These are phyloP conservation scores for Xerophyta viscosa DNA, from an alignment of 106 monocot species.

Conservation along the genomic window DNA sequence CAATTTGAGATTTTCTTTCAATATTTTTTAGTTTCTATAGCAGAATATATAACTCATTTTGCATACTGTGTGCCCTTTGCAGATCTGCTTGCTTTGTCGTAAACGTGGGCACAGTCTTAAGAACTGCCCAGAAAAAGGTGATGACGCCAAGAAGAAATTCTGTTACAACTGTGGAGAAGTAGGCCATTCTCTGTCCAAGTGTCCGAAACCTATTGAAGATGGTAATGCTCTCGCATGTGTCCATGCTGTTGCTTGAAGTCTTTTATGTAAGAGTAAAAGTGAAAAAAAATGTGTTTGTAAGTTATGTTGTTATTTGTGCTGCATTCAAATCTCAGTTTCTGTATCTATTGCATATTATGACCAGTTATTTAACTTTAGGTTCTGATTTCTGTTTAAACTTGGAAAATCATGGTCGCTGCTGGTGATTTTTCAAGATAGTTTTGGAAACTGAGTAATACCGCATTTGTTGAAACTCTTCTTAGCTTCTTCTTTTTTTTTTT, in stretches of 20 bases:
- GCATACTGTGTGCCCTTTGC: constrained; percentile 3
- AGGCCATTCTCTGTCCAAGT: constrained; percentile 77
- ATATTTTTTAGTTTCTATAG: background rate
- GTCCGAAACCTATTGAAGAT: constrained; percentile 65
- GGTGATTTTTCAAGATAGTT: no score
- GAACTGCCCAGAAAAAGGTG: constrained; percentile 69
- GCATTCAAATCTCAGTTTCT: no score
- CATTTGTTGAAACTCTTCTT: no score
- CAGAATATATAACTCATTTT: background rate
- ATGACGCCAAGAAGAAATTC: constrained; percentile 37
- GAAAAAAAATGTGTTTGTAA: no score
- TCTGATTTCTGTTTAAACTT: no score
- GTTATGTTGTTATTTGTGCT: no score
- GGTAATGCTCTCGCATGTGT: constrained; percentile 32
- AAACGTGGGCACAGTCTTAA: constrained; percentile 84
- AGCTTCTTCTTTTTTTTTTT: background rate
- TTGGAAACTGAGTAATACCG: no score
- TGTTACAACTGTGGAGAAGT: constrained; percentile 94
- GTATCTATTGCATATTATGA: no score
- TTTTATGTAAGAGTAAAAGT: no score
- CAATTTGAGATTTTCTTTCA: background rate
- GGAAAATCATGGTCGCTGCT: no score
- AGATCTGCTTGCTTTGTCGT: constrained; percentile 94
- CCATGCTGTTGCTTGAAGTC: no score
- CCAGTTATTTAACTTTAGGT: no score